phyloP scores from a whole-genome alignment of 305 asterid species.

The Fraxinus sp. region DNA sequence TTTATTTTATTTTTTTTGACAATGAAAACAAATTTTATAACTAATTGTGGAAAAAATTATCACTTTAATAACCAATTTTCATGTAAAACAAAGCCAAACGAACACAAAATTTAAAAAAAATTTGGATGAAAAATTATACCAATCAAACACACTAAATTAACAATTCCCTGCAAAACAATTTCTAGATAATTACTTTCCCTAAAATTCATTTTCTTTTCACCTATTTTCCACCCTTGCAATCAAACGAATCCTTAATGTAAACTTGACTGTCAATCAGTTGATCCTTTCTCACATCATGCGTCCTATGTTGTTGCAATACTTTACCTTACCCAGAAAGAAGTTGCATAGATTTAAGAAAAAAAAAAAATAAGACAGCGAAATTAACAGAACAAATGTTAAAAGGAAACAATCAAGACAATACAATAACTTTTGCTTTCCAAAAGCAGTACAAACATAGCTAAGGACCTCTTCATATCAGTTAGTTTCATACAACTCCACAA shows the following conservation, averaged over 20 bases:
- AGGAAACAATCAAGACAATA: conserved; percentile 14
- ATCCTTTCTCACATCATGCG: background rate
- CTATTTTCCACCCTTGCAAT: too few species aligned
- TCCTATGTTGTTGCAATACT: background rate
- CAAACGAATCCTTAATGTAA: background rate
- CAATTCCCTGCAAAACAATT: too few species aligned
- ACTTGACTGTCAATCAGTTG: background rate
- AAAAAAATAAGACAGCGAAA: background rate
- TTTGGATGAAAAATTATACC: too few species aligned
- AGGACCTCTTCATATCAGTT: conserved; percentile 17
- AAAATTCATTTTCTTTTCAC: too few species aligned
- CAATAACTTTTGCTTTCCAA: conserved; percentile 14
- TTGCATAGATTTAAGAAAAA: background rate
- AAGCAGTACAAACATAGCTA: conserved; percentile 11
- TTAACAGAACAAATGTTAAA: conserved; percentile 10
- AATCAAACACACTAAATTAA: too few species aligned
- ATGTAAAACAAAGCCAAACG: too few species aligned
- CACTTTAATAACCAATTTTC: too few species aligned
- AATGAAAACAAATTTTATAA: too few species aligned
- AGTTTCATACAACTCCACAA: conserved; percentile 2
- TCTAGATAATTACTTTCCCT: too few species aligned
- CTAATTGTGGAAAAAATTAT: too few species aligned
- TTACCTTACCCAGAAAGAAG: background rate
- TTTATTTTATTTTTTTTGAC: too few species aligned
- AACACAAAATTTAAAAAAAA: too few species aligned